Evolutionary conservation across 345 rosid species (phyloP), one percentile per base, ranked within the genome.

Genomic region (Gossypium stocksii): DNA sequence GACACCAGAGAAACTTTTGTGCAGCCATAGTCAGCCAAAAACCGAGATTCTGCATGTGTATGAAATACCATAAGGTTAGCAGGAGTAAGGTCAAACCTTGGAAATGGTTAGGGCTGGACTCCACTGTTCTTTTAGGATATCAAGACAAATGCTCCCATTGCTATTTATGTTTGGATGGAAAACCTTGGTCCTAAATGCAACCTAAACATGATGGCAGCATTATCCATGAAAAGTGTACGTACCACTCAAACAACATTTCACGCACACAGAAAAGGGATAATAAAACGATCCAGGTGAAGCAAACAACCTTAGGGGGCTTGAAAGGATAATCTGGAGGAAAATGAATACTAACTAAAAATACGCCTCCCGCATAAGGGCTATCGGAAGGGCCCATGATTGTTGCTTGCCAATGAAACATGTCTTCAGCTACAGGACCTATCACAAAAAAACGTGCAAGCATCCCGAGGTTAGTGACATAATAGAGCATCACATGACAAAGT

Each of bases 321-420:
- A 82, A 82, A 54, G 85, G 85, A 76, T 82, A 82, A 79, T 82
- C 85, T 0, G 85, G 78, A 69, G 85, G 82, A 43, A 82, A 82
- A 56, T 82, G 82, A 75, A 79, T 79, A 54, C 80, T 61, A 56
- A 79, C 80, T 23, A 82, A 64, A 63, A 82, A 82, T 41, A 82
- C 81, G 17, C 85, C 85, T 9, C 85, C 85, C 2, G 85, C 74
- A 59, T 79, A 82, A 64, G 85, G 85, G 71, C 85, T 82, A 77
- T 82, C 85, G 49, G 85, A n/a, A 3, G 85, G 85, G 38, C 85
- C 85, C 85, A 82, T 82, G 16, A 82, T 78, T 66, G 84, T 81
- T 19, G 80, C 82, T 71, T 79, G 82, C 82, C 79, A 79, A 44
- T 79, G 82, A 44, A 81, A 81, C 83, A 81, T 81, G 74, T 81